Conservation (phyloP, 345 rosid species). For the Eucalyptus erythrocorys region DNA sequence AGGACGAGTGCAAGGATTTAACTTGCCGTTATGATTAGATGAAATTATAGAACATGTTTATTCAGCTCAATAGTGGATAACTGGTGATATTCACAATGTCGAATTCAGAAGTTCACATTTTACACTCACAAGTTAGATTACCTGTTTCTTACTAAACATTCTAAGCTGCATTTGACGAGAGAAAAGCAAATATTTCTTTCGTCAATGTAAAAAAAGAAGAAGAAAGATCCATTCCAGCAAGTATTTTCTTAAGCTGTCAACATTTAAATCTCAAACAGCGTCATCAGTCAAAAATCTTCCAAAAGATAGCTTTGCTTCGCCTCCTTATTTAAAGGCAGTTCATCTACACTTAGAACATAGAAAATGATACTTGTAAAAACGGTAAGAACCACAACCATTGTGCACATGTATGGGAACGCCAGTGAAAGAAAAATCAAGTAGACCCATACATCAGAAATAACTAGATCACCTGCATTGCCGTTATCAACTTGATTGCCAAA, state of each 20-base stretch:
- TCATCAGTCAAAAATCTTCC: not conserved
- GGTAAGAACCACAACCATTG: not conserved
- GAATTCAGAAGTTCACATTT: not conserved
- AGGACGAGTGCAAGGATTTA: not conserved
- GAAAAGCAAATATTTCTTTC: not conserved
- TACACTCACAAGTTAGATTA: not conserved
- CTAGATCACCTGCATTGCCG: slow-evolving; percentile 24
- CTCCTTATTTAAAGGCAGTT: not conserved
- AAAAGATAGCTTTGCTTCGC: not conserved
- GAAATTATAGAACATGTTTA: not conserved
- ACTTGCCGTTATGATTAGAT: not conserved
- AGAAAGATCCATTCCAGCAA: not conserved
- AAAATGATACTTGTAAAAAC: not conserved
- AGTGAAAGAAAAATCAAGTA: not conserved
- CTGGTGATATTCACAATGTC: not conserved
- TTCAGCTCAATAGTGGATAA: not conserved
- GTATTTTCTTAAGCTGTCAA: not conserved
- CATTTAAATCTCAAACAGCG: not conserved
- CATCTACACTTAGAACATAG: not conserved
- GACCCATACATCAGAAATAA: not conserved
- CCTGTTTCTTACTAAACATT: not conserved
- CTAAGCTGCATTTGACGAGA: not conserved
- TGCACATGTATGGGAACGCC: not conserved
- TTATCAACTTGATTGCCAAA: slow-evolving; percentile 6
- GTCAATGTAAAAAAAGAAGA: not conserved